Conservation (phyloP, 129 eudicot species). For the Rutidosis leptorrhynchoides region DNA sequence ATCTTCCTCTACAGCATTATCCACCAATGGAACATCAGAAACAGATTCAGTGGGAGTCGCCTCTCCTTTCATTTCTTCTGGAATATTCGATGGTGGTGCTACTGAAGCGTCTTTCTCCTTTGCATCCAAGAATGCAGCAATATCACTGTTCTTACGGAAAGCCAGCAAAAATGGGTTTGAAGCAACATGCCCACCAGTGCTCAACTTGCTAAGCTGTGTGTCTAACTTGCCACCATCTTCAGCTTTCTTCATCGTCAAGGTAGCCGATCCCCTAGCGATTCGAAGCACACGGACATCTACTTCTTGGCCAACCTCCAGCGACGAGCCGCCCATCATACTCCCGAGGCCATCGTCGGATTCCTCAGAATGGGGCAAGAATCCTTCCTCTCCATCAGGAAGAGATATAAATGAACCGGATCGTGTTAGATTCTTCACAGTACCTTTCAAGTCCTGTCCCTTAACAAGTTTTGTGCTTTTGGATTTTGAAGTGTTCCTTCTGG, state of each 20-base stretch:
- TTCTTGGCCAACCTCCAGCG: conserved; percentile 75
- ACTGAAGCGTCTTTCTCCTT: conserved; percentile 54
- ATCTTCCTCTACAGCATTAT: too few species aligned
- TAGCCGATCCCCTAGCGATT: conserved; percentile 60
- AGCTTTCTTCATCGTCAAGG: conserved; percentile 82
- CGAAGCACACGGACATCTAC: conserved; percentile 82
- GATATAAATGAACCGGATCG: conserved; percentile 80
- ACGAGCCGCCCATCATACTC: conserved; percentile 51
- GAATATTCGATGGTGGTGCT: too few species aligned
- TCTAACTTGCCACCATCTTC: conserved; percentile 44
- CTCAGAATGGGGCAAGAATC: conserved; percentile 83
- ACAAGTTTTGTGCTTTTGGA: conserved; percentile 53
- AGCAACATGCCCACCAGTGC: conserved; percentile 53
- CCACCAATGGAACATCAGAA: too few species aligned
- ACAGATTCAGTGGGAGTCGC: too few species aligned
- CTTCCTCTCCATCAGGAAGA: conserved; percentile 93
- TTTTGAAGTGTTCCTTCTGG: conserved; percentile 40
- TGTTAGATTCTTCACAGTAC: conserved; percentile 75
- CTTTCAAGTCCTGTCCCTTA: conserved; percentile 77
- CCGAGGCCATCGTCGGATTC: conserved; percentile 72
- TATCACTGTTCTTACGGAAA: conserved; percentile 61
- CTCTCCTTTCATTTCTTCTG: too few species aligned
- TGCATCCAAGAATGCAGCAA: conserved; percentile 70
- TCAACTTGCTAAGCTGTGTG: conserved; percentile 46
- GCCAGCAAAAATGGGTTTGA: conserved; percentile 83